Evolutionary conservation across 106 monocot species (phyloP).

Genomic region (Vanilla planifolia): DNA sequence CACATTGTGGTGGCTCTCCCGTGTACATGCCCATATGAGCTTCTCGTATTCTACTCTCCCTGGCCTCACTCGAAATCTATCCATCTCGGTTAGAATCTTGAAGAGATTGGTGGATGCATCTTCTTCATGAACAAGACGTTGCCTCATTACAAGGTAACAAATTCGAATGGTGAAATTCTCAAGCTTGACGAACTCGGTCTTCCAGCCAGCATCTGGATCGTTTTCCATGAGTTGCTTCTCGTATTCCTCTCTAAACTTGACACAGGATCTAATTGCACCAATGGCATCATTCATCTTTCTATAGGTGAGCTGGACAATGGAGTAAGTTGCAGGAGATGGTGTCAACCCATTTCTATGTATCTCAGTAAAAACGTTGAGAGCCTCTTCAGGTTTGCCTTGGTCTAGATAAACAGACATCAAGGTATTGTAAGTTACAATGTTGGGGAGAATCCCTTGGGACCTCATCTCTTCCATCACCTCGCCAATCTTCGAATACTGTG

Average conservation of each 20-base stretch:
- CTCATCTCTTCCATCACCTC: conserved; percentile 70
- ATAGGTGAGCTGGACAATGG: conserved; percentile 53
- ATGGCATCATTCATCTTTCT: conserved; percentile 61
- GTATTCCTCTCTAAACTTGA: conserved; percentile 40
- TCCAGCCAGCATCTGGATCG: conserved; percentile 40
- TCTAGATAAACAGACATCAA: conserved; percentile 80
- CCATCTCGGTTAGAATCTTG: conserved; percentile 55
- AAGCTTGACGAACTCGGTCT: conserved; percentile 56
- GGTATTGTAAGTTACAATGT: conserved; percentile 77
- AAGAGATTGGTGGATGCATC: conserved; percentile 28
- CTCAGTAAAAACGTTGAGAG: conserved; percentile 30
- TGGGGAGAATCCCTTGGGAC: conserved; percentile 45
- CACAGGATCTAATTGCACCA: conserved; percentile 49
- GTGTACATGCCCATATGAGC: conserved; percentile 86
- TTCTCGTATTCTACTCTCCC: conserved; percentile 47
- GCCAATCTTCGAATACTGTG: conserved; percentile 31
- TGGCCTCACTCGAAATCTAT: conserved; percentile 27
- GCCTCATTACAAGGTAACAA: conserved; percentile 64
- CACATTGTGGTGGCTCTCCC: conserved; percentile 45
- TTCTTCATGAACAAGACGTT: conserved; percentile 44
- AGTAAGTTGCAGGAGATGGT: conserved; percentile 69
- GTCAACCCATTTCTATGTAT: conserved; percentile 51
- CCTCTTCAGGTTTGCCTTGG: conserved; percentile 35
- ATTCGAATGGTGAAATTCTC: conserved; percentile 43
- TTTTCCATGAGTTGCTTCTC: conserved; percentile 31